Conservation (phyloP, 2,329 filamentous ascomycete species). For the Talaromyces amestolkiae region DNA sequence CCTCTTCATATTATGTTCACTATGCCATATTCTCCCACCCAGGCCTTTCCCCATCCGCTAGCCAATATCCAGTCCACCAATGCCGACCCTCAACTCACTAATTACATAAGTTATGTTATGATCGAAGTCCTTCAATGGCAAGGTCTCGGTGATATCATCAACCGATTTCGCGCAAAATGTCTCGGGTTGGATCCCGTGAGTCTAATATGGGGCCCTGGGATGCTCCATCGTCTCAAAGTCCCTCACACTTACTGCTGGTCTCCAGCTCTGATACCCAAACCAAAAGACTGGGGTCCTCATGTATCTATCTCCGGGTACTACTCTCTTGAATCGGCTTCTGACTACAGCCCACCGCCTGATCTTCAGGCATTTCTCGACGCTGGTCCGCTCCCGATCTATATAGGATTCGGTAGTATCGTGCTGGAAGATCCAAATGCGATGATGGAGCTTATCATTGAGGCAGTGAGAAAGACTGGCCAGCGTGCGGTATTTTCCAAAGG, state of each 20-base stretch:
- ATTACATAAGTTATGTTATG: slow-evolving; percentile 11
- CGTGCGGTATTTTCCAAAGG: slow-evolving; percentile 80
- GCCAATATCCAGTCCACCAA: slow-evolving; percentile 45
- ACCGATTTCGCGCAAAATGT: slow-evolving; percentile 38
- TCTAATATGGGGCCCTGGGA: slow-evolving; percentile 2
- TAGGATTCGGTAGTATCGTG: slow-evolving; percentile 80
- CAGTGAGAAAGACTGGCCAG: slow-evolving; percentile 63
- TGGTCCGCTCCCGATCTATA: slow-evolving; percentile 72
- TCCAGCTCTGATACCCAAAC: slow-evolving; percentile 39
- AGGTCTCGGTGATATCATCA: slow-evolving; percentile 46
- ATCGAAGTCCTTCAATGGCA: slow-evolving; percentile 11
- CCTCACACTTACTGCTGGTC: slow-evolving; percentile 16
- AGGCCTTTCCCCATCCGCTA: slow-evolving; percentile 49
- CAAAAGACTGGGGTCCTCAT: slow-evolving; percentile 37
- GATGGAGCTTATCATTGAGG: slow-evolving; percentile 71
- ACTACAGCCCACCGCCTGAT: slow-evolving; percentile 64
- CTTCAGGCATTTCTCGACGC: slow-evolving; percentile 64
- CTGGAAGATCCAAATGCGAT: slow-evolving; percentile 71
- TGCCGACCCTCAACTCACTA: slow-evolving; percentile 27
- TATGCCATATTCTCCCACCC: slow-evolving; percentile 47
- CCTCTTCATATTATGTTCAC: slow-evolving; percentile 55
- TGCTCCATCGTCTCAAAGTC: slow-evolving; percentile 8
- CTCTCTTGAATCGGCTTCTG: slow-evolving; percentile 62
- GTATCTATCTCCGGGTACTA: slow-evolving; percentile 48
- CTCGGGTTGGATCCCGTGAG: slow-evolving; percentile 43